Conservation (phyloP, 179 eudicot genomes). For the Carnegiea gigantea region DNA sequence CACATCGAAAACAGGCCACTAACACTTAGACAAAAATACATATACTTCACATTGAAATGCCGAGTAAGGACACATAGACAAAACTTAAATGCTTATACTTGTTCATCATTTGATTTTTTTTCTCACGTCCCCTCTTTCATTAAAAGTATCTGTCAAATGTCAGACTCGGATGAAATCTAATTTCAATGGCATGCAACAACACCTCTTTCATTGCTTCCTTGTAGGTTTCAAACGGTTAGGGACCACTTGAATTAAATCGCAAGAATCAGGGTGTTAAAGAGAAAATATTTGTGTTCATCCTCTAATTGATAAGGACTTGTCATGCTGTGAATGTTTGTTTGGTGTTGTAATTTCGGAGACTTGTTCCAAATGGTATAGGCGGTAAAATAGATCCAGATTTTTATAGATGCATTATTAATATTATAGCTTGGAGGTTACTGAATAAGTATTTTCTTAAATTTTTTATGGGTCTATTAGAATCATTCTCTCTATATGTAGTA, state of each 20-base stretch:
- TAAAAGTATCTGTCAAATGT: background rate
- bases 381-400: no score
- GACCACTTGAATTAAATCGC: background rate
- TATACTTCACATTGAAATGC: no score
- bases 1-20: background rate
- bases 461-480: no score
- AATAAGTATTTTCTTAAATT: no score
- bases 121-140: background rate
- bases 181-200: background rate
- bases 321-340: no score
- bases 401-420: no score
- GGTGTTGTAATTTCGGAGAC: no score
- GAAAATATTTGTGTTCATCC: background rate
- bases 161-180: background rate
- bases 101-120: background rate
- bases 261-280: background rate
- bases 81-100: background rate
- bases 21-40: background rate
- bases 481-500: no score
- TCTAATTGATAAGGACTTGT: no score
- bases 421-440: no score
- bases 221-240: background rate
- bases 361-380: no score
- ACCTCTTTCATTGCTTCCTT: background rate
- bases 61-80: background rate